Evolutionary conservation across 2,329 filamentous ascomycete genomes (phyloP).

Genomic region (Cladosporium sp.): DNA sequence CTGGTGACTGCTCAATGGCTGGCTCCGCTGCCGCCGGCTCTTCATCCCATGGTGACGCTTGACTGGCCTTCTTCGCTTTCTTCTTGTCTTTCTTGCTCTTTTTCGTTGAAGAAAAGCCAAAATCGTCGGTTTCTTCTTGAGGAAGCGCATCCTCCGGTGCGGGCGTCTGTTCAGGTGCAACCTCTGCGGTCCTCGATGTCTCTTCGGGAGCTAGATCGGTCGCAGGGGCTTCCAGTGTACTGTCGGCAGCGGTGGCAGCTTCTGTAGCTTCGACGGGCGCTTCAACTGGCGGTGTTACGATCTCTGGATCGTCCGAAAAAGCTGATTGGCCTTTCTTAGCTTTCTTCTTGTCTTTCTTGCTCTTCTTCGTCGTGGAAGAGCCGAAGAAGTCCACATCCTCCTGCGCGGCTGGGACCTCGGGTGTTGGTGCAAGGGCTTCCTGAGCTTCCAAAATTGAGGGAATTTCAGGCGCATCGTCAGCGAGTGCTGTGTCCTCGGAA

Average conservation of each 20-base stretch:
- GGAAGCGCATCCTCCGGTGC: neutral
- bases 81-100: conserved; percentile 48
- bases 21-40: neutral
- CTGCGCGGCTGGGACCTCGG: neutral
- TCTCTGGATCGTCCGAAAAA: neutral
- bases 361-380: conserved; percentile 33
- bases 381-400: conserved; percentile 28
- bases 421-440: neutral
- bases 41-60: neutral
- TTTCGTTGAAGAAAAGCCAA: conserved; percentile 31
- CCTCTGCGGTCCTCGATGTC: neutral
- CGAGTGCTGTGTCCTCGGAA: neutral
- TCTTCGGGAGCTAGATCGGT: neutral
- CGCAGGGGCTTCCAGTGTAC: neutral
- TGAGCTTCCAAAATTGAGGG: neutral
- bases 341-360: conserved; percentile 50
- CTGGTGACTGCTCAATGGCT: neutral
- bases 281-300: neutral
- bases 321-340: conserved; percentile 26
- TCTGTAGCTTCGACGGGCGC: neutral
- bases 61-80: conserved; percentile 34
- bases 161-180: neutral
- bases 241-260: neutral
- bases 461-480: neutral
- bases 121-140: conserved; percentile 27